Evolutionary conservation across 2,329 filamentous ascomycete genomes (phyloP).

Genomic region (Aspergillus quadricinctus): DNA sequence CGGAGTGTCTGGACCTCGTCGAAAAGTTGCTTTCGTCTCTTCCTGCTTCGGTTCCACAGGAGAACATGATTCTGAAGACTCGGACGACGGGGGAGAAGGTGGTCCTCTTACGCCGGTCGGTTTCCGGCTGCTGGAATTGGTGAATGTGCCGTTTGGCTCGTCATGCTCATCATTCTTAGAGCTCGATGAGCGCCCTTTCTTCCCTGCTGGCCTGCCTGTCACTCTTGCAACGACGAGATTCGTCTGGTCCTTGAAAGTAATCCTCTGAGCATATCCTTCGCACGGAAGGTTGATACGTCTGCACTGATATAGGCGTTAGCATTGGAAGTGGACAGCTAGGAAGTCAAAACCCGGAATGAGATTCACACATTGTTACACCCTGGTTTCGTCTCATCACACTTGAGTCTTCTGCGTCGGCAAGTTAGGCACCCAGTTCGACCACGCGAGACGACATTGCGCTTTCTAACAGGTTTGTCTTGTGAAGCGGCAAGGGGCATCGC

Average conservation of each 20-base stretch:
- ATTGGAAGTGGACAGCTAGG: background rate
- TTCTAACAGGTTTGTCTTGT: slow-evolving; percentile 4
- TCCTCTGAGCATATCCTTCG: slow-evolving; percentile 14
- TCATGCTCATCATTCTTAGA: background rate
- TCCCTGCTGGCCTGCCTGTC: slow-evolving; percentile 1
- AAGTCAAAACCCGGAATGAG: background rate
- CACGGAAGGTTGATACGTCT: slow-evolving; percentile 7
- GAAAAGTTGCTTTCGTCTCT: background rate
- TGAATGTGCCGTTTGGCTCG: background rate
- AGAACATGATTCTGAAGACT: background rate
- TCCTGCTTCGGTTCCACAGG: background rate
- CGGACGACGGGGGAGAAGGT: background rate
- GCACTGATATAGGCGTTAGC: slow-evolving; percentile 7
- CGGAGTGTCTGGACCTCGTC: background rate
- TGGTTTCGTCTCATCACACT: slow-evolving; percentile 14
- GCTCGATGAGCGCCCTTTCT: background rate
- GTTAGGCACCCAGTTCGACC: slow-evolving; percentile 15
- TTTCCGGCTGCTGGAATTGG: background rate
- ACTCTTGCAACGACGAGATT: slow-evolving; percentile 8
- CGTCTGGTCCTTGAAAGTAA: slow-evolving; percentile 16
- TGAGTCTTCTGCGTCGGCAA: slow-evolving; percentile 10
- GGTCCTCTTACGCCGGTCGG: background rate
- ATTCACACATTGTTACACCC: slow-evolving; percentile 10
- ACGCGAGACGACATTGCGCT: slow-evolving; percentile 15
- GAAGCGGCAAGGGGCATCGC: background rate